Base-by-base conservation (phyloP, 306 rosid species). In the Trichosanthes cucumerina region DNA sequence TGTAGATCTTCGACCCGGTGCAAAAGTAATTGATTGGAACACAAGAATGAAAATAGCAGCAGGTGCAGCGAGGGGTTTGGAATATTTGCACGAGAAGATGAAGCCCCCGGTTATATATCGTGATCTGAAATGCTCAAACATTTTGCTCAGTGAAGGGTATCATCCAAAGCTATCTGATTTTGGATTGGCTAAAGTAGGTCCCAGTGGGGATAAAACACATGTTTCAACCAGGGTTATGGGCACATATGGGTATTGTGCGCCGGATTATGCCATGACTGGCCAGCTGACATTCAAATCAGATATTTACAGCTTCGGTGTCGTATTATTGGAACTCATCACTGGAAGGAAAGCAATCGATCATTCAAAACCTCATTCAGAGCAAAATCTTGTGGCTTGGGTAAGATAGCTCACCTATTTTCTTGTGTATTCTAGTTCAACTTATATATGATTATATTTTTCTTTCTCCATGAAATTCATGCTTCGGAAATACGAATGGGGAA, bases 251-350 rank as follows among this genome's bases (percentile, higher is more conserved):
- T 95, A 95, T 43, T 90, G 95, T 50, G 96, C 96, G 7, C 97
- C 98, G 2, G 93, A 88, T 82, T 94, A 90, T 81, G 91, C 92
- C 34, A 88, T 84, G 91, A 92, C 97, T 0, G 96, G 97, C 46
- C 93, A 90, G 77, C 86, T 92, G 73, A 92, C 97, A 33, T 87
- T 92, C 70, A 91, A 95, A 85, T 89, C 96, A 44, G 97, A 95
- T 81, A 85, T 95, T 80, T 91, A 92, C 85, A 92, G 96, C 86
- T 91, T 95, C 14, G 98, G 97, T 11, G 97, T 95, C 41, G 97
- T 91, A 87, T 95, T 95, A 84, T 85, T 95, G 91, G 98, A 95
- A 89, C 86, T 95, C 75, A 87, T 95, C 73, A 92, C 96, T 0
- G 98, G 98, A 14, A 83, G 92, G 86, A 89, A 86, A 79, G 92